A percentile compares a stretch with the other conserved stretches of the same genome.
Conservation (phyloP, 345 rosid genomes). For the Populus euphratica region DNA sequence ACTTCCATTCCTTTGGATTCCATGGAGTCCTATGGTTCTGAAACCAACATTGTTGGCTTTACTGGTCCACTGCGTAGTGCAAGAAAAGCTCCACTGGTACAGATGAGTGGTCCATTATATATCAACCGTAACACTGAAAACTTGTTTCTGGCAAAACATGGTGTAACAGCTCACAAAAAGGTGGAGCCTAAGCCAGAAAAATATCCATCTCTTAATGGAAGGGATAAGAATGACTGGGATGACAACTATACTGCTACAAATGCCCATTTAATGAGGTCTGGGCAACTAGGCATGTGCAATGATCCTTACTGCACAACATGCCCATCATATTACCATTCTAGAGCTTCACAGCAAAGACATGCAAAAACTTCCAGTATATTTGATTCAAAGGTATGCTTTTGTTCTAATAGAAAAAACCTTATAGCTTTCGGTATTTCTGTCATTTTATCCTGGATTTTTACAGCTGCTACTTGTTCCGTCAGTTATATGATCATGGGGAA, state of each 20-base stretch:
- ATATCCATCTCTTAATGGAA: slow-evolving; percentile 27
- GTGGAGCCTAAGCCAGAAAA: slow-evolving; percentile 37
- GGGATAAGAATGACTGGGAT: slow-evolving; percentile 38
- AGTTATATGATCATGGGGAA: background rate
- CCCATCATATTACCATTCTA: slow-evolving; percentile 55
- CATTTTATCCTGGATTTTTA: background rate
- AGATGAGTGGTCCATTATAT: slow-evolving; percentile 73
- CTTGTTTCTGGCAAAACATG: slow-evolving; percentile 27
- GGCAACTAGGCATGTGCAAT: slow-evolving; percentile 76
- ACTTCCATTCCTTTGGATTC: slow-evolving; percentile 48
- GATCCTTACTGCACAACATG: slow-evolving; percentile 95
- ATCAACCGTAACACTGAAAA: slow-evolving; percentile 34
- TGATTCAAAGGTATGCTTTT: slow-evolving; percentile 44
- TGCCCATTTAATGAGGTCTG: slow-evolving; percentile 72
- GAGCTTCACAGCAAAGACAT: slow-evolving; percentile 32
- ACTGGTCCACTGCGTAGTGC: slow-evolving; percentile 80
- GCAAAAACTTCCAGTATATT: slow-evolving; percentile 47
- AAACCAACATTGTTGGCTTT: slow-evolving; percentile 47
- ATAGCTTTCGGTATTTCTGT: background rate
- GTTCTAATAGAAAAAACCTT: background rate
- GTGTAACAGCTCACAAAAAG: slow-evolving; percentile 13
- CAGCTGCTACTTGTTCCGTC: background rate
- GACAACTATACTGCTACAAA: slow-evolving; percentile 47
- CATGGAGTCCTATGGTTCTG: slow-evolving; percentile 45
- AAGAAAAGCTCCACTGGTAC: slow-evolving; percentile 46